A percentile compares a stretch with the other conserved stretches of the same genome.
Conservation (phyloP, 2,329 filamentous ascomycete genomes). For the Aschersonia sp. region DNA sequence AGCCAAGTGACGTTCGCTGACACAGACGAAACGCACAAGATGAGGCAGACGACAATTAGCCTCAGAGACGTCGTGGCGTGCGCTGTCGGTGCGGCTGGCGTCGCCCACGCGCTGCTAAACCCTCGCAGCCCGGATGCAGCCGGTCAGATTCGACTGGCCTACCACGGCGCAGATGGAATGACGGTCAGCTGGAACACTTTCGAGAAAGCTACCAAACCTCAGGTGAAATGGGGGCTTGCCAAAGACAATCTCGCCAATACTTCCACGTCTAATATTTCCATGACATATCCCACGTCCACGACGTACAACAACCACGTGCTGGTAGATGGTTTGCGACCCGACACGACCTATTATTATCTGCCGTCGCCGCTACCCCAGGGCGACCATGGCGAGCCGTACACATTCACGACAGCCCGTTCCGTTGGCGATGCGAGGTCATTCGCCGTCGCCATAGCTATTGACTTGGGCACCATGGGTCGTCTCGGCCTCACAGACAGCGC, state of each 20-base stretch:
- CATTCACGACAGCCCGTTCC: not conserved
- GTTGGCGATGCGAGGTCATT: constrained; percentile 8
- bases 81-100: not conserved
- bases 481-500: constrained; percentile 4
- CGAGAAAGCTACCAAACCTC: constrained; percentile 10
- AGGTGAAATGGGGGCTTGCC: constrained; percentile 14
- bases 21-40: too few relatives aligned
- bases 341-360: constrained; percentile 1
- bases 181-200: constrained; percentile 19
- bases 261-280: constrained; percentile 12
- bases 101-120: not conserved
- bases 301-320: constrained; percentile 15
- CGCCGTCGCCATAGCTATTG: constrained; percentile 9
- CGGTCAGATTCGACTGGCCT: constrained; percentile 1
- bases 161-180: constrained; percentile 6
- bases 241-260: constrained; percentile 8
- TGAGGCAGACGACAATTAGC: not conserved
- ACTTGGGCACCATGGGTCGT: constrained; percentile 5
- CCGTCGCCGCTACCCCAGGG: not conserved
- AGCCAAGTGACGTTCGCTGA: too few relatives aligned
- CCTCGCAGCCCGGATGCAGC: not conserved
- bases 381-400: not conserved
- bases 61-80: not conserved
- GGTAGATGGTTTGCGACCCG: not conserved
- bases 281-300: constrained; percentile 16